Base-by-base conservation (phyloP, 805 yeast species). In the Nakazawaea pomicola region DNA sequence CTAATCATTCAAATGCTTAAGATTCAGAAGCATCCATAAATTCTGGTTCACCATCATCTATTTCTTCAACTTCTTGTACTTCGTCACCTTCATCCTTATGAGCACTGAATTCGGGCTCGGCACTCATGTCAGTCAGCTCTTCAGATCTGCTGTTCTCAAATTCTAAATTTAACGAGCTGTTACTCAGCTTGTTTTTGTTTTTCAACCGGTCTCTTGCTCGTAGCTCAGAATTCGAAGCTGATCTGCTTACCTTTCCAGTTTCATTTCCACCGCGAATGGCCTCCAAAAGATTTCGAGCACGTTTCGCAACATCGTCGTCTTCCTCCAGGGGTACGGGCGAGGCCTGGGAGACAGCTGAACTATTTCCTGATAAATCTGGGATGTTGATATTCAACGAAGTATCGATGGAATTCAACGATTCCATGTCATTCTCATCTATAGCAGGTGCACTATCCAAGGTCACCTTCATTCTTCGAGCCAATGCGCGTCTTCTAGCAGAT, bases 401-500 rank as follows among this genome's bases (percentile, higher is more conserved):
- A 21, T 21, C 34, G 14, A 20, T 15, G 11, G 35, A 45, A 17
- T 12, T 12, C 12, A 24, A 10, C 4, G 24, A 40, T 15, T 35
- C 39, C 17, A 33, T 40, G 3, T 38, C 49, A 4, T 40, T 43
- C 8, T 46, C 50, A 2, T 36, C 47, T 6, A 36, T 41, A 5
- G 38, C 38, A 9, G 35, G 36, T 7, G 36, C 15, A n/a, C 36
- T 38, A 21, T 38, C 39, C 29, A 20, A 25, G 29, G 28, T 37
- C 38, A 36, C 45, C 35, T 31, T 38, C 46, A 23, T 43, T 39
- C 37, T 79, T 49, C 89, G 75, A 43, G 87, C 83, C 50, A 80
- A 67, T 1, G 91, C 95, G 40, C 93, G 70, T 52, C 87, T 78
- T 52, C 95, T 70, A 0, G 95, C 95, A 3, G 88, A 76, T 2